These are phyloP conservation scores for Zopfochytrium polystomum DNA, from an alignment of 371 early-diverging fungal genomes.

Conservation along the genomic window DNA sequence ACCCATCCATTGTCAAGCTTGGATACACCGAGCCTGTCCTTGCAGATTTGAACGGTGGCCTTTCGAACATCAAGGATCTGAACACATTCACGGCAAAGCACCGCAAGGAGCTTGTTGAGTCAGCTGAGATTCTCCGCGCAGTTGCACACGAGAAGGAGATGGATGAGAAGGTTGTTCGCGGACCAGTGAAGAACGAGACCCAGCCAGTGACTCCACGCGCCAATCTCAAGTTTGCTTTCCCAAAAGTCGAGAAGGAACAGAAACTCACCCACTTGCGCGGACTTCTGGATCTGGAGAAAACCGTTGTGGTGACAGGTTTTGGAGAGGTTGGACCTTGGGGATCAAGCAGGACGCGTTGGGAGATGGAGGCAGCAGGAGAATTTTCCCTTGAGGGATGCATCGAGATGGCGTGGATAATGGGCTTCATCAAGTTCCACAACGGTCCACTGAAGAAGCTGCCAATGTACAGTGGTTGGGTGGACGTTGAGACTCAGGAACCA, in stretches of 20 bases:
- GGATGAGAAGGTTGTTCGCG: conserved; percentile 75
- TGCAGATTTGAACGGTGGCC: conserved; percentile 93
- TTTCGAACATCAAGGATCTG: conserved; percentile 78
- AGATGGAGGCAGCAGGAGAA: conserved; percentile 84
- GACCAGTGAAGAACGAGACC: conserved; percentile 73
- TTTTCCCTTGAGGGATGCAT: conserved; percentile 95
- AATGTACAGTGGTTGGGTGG: conserved; percentile 92
- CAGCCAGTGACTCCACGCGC: conserved; percentile 75
- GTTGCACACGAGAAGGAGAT: conserved; percentile 72
- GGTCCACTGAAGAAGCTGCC: conserved; percentile 75
- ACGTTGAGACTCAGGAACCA: conserved; percentile 84
- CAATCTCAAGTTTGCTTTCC: conserved; percentile 93
- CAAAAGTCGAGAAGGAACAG: conserved; percentile 59
- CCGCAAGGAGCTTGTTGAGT: conserved; percentile 74
- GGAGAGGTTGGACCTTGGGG: conserved; percentile 95
- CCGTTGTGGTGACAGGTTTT: conserved; percentile 91
- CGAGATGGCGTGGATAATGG: conserved; percentile 98
- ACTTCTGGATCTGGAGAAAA: conserved; percentile 88
- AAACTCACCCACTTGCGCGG: conserved; percentile 76
- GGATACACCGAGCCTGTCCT: conserved; percentile 82
- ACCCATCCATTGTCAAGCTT: conserved; percentile 75
- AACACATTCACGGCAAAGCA: conserved; percentile 71
- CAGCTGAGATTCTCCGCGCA: conserved; percentile 83
- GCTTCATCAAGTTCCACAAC: conserved; percentile 85
- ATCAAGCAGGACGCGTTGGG: conserved; percentile 93